These are phyloP conservation scores for Manihot esculenta DNA, from an alignment of 441 rosid genomes.

Conservation along the genomic window DNA sequence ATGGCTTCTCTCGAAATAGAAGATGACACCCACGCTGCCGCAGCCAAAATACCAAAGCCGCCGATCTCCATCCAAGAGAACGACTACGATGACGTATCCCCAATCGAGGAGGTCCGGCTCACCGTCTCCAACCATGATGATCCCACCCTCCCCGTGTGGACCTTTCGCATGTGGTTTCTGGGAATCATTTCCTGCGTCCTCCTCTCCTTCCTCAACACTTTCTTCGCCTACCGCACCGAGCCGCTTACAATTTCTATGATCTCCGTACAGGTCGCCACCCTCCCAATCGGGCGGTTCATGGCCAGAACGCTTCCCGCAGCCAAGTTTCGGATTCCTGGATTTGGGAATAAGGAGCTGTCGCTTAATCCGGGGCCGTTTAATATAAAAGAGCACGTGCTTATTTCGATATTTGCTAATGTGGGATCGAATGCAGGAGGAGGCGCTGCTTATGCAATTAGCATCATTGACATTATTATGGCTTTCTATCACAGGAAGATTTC, in stretches of 20 bases:
- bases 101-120: conserved; percentile 69
- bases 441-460: conserved; percentile 61
- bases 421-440: conserved; percentile 55
- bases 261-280: conserved; percentile 61
- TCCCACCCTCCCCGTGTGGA: conserved; percentile 66
- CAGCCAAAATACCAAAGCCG: too few relatives aligned
- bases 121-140: conserved; percentile 62
- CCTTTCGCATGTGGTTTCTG: conserved; percentile 73
- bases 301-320: conserved; percentile 50
- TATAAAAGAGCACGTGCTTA: conserved; percentile 71
- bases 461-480: conserved; percentile 62
- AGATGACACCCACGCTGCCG: neutral
- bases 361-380: conserved; percentile 81
- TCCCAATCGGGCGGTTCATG: conserved; percentile 66
- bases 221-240: conserved; percentile 68
- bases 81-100: conserved; percentile 43
- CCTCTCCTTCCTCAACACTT: conserved; percentile 78
- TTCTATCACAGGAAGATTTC: conserved; percentile 54
- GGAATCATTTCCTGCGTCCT: conserved; percentile 57
- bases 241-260: conserved; percentile 58
- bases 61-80: neutral
- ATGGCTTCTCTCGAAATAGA: conserved; percentile 10
- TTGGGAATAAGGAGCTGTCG: conserved; percentile 44
- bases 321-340: conserved; percentile 43
- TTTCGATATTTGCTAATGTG: conserved; percentile 75